phyloP scores from a whole-genome alignment of 116 monocot species.

The Phalaenopsis hybrid region DNA sequence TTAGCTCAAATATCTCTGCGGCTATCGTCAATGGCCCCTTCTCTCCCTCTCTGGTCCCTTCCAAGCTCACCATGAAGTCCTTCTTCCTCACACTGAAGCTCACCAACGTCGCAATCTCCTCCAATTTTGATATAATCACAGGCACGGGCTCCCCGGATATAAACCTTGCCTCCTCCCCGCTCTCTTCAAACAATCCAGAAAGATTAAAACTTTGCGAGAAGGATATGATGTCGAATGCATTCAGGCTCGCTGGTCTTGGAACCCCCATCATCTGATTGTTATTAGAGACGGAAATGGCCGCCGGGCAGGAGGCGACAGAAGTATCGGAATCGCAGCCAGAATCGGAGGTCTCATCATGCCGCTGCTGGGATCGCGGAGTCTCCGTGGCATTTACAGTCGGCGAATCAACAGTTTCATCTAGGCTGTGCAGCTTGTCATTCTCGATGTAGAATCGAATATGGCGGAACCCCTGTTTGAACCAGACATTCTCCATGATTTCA shows the following conservation, averaged over 20 bases:
- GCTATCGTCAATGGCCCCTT: slow-evolving; percentile 19
- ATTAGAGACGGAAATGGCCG: not conserved
- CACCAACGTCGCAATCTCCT: slow-evolving; percentile 19
- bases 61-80: slow-evolving; percentile 19
- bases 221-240: slow-evolving; percentile 26
- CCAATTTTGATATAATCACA: slow-evolving; percentile 19
- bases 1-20: slow-evolving; percentile 21
- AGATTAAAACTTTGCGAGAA: slow-evolving; percentile 22
- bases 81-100: slow-evolving; percentile 22
- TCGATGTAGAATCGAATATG: slow-evolving; percentile 17
- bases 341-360: not conserved
- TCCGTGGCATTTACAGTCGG: too few relatives aligned
- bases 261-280: too few relatives aligned
- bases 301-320: slow-evolving; percentile 16
- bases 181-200: slow-evolving; percentile 27
- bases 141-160: slow-evolving; percentile 12
- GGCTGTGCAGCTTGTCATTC: slow-evolving; percentile 13
- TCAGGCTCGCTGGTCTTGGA: slow-evolving; percentile 21
- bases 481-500: slow-evolving; percentile 16
- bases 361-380: not conserved
- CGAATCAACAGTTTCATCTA: slow-evolving; percentile 2
- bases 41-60: slow-evolving; percentile 21
- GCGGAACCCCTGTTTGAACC: slow-evolving; percentile 34
- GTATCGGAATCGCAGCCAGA: slow-evolving; percentile 9
- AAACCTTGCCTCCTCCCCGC: slow-evolving; percentile 13